Conservation (phyloP, 2,329 filamentous ascomycete species). For the Aspergillus neotritici region DNA sequence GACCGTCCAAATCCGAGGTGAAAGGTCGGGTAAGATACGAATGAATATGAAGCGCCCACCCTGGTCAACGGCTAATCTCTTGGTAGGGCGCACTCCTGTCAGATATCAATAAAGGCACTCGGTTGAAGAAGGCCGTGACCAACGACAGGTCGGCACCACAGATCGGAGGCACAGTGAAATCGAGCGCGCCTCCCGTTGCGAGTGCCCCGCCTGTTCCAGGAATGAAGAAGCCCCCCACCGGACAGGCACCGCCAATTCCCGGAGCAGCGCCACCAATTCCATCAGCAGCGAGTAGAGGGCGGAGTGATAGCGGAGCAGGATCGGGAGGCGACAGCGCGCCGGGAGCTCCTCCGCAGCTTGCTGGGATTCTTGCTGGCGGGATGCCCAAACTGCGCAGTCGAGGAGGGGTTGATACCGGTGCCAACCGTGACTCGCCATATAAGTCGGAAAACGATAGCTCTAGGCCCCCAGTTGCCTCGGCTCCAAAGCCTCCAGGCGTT, state of each 20-base stretch:
- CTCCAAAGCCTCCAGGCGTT: conserved; percentile 51
- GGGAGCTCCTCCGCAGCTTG: conserved; percentile 67
- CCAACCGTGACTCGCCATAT: conserved; percentile 65
- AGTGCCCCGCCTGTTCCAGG: conserved; percentile 37
- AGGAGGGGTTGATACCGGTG: conserved; percentile 72
- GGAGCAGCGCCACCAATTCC: conserved; percentile 62
- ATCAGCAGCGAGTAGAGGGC: conserved; percentile 53
- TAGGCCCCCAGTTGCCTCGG: conserved; percentile 14
- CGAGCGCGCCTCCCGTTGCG: conserved; percentile 77
- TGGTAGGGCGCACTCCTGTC: conserved; percentile 73
- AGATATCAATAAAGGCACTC: conserved; percentile 77
- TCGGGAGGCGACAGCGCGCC: conserved; percentile 45
- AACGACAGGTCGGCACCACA: conserved; percentile 87
- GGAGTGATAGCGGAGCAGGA: conserved; percentile 72
- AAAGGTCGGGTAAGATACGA: conserved; percentile 58
- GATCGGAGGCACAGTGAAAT: conserved; percentile 56
- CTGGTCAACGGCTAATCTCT: conserved; percentile 13
- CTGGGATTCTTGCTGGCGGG: conserved; percentile 81
- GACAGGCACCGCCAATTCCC: conserved; percentile 57
- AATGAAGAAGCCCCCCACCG: conserved; percentile 19
- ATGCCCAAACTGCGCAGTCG: conserved; percentile 95
- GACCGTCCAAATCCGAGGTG: conserved; percentile 51
- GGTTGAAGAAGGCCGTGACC: conserved; percentile 77
- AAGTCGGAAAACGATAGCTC: conserved; percentile 69
- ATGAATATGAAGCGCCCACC: background rate